Percentiles rank a stretch among this genome's conserved stretches.
phyloP scores from a whole-genome alignment of 805 yeast species.

The Maudiozyma barnettii region DNA sequence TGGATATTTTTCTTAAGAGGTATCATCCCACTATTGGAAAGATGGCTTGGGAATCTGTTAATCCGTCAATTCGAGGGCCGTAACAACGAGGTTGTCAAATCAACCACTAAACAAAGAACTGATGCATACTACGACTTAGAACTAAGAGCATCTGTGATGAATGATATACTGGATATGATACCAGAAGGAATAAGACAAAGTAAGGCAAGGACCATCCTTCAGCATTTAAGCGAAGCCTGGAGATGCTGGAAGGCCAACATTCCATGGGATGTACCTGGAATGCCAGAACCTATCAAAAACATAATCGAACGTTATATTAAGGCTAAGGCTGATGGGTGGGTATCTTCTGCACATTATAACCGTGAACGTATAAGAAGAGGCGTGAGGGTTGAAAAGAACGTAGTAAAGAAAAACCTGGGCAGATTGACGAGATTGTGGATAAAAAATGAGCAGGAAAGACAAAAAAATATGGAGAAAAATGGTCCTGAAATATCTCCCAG shows the following conservation, averaged over 20 bases:
- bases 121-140: conserved; percentile 94
- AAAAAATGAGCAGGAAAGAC: conserved; percentile 85
- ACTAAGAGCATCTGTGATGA: conserved; percentile 86
- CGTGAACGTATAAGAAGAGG: conserved; percentile 83
- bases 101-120: conserved; percentile 89
- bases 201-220: conserved; percentile 78
- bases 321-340: conserved; percentile 96
- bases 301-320: conserved; percentile 83
- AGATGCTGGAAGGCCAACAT: conserved; percentile 98
- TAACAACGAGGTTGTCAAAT: conserved; percentile 83
- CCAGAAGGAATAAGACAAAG: conserved; percentile 88
- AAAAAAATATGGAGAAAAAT: conserved; percentile 62
- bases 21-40: conserved; percentile 76
- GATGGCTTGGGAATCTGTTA: conserved; percentile 89
- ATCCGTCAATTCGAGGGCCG: conserved; percentile 96
- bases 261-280: conserved; percentile 95
- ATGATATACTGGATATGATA: conserved; percentile 92
- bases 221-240: conserved; percentile 97
- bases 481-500: conserved; percentile 84
- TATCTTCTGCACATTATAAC: conserved; percentile 84
- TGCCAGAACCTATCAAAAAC: conserved; percentile 82
- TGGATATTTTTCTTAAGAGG: conserved; percentile 93
- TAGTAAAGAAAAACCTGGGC: conserved; percentile 87
- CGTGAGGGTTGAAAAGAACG: conserved; percentile 89
- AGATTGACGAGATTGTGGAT: conserved; percentile 87